Evolutionary conservation across 108 stramenopile genomes (phyloP), one percentile per base, ranked within the genome.

Genomic region (Skeletonema tropicum): DNA sequence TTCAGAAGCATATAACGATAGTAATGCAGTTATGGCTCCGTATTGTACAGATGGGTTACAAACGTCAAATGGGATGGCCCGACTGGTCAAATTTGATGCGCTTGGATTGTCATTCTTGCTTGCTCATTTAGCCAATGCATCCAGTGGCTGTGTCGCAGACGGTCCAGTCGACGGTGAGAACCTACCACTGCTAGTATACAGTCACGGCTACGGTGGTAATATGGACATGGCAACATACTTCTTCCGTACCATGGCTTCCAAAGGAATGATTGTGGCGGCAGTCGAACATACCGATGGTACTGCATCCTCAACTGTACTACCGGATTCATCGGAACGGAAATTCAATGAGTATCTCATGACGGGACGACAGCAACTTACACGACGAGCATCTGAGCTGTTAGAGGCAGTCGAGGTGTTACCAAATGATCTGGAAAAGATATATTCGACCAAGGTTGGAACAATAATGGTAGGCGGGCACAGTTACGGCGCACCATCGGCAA

Each of bases 261-360:
- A 42, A 36, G 75, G 75, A 3, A 39, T 61, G 42, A 48, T 76
- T 26, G 69, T 76, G 15, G 75, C 75, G 9, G 75, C 75, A 14
- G n/a, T 76, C 0, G 75, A 76, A 41, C 75, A 76, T 21, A 76
- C 75, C 13, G 75, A 76, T 45, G 75, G 75, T 9, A 76, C 75
- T 9, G 75, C 75, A 1, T 67, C 65, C 33, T 39, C 33, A 2
- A 70, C 75, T 11, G 59, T 68, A 10, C 30, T 71, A 5, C 60
- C 8, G 23, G 75, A 76, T 26, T 68, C 68, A 33, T 61, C 17
- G 17, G 45, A 31, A 29, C 15, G 36, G 0, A 39, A 31, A 17
- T 76, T 70, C 69, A 41, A 70, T 41, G 69, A 70, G 32, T 62
- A 61, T 60, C 12, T 26, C 35, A 70, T 76, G 60, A 57, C 75